A percentile compares a stretch with the other conserved stretches of the same genome.
Conservation (phyloP, 1,139 yeast genomes). For the Taphrina pruni region DNA sequence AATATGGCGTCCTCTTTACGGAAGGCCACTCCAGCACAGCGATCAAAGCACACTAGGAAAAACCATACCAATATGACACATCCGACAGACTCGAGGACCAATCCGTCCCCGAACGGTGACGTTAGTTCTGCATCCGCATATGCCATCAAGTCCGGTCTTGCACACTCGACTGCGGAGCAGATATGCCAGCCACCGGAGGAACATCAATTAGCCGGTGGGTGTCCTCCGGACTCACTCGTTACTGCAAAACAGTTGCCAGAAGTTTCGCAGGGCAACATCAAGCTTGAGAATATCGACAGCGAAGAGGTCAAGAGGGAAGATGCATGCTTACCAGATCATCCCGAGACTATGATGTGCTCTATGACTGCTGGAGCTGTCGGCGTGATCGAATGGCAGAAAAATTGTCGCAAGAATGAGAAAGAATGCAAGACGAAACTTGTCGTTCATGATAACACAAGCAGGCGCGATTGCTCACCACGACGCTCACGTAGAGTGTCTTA, state of each 20-base stretch:
- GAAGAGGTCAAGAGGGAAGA: background rate
- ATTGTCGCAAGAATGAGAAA: conserved; percentile 9
- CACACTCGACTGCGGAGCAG: background rate
- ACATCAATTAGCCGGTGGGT: background rate
- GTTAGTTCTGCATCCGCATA: background rate
- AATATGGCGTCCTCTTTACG: background rate
- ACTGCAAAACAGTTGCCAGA: background rate
- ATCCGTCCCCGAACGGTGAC: background rate
- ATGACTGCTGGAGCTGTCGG: conserved; percentile 6
- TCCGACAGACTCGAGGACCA: background rate
- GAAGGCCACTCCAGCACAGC: background rate
- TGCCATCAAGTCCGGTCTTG: background rate
- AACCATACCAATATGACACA: background rate
- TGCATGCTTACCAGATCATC: background rate
- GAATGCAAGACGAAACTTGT: conserved; percentile 7
- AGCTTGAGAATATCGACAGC: background rate
- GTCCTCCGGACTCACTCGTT: background rate
- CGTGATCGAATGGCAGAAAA: conserved; percentile 15
- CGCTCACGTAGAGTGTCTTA: conserved; percentile 6
- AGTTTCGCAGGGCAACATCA: background rate
- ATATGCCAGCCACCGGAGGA: background rate
- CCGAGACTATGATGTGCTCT: background rate
- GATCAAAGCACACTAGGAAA: background rate
- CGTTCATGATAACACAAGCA: background rate
- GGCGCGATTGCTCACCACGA: conserved; percentile 5